These are phyloP conservation scores for Fagopyrum esculentum DNA, from an alignment of 148 eudicot genomes.

Conservation along the genomic window DNA sequence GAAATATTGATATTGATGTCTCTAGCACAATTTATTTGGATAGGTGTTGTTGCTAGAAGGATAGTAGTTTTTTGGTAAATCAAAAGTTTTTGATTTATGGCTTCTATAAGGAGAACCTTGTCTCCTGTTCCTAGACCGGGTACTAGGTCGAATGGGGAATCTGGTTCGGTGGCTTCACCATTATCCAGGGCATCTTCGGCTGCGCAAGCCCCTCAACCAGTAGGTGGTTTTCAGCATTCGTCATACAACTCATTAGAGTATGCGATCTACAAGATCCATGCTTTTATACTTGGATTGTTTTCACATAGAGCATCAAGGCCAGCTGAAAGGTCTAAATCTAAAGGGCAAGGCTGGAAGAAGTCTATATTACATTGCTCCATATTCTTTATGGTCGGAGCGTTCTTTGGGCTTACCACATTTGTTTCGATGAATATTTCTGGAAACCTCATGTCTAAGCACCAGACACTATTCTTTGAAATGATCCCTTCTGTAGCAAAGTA, in stretches of 20 bases:
- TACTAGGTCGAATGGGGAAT: conserved; percentile 43
- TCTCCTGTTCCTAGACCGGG: conserved; percentile 74
- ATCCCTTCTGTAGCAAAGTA: conserved; percentile 29
- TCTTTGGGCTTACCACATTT: conserved; percentile 63
- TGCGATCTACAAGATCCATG: conserved; percentile 45
- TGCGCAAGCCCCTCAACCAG: conserved; percentile 28
- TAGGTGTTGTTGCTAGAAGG: background rate
- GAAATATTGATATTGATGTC: background rate
- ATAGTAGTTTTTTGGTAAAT: background rate
- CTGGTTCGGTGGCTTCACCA: conserved; percentile 59
- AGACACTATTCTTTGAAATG: conserved; percentile 39
- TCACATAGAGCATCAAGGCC: conserved; percentile 54
- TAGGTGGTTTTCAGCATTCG: conserved; percentile 30
- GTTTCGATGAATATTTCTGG: conserved; percentile 36
- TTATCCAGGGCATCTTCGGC: conserved; percentile 62
- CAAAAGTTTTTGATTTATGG: conserved; percentile 27
- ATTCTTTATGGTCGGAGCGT: conserved; percentile 57
- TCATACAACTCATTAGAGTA: conserved; percentile 39
- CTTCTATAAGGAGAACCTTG: conserved; percentile 68
- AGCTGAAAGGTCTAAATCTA: conserved; percentile 51
- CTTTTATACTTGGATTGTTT: conserved; percentile 45
- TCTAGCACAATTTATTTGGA: background rate
- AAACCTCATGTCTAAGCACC: conserved; percentile 39
- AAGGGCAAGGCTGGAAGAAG: conserved; percentile 57
- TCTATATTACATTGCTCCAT: conserved; percentile 42